phyloP scores from a whole-genome alignment of 129 eudicot species.

The Centaurea solstitialis region DNA sequence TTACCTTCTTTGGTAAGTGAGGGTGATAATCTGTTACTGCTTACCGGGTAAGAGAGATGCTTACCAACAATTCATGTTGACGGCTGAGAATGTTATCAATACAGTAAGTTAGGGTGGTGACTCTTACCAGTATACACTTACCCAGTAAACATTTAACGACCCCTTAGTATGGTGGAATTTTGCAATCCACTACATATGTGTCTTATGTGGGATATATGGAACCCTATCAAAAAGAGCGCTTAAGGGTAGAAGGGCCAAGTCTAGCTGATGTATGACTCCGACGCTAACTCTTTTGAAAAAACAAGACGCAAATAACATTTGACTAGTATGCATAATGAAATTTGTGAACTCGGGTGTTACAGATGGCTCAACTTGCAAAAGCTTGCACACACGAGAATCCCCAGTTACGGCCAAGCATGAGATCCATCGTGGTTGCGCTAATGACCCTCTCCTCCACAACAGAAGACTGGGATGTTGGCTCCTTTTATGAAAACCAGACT shows the following conservation, averaged over 20 bases:
- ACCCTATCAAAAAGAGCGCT: background rate
- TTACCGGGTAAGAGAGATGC: too few relatives aligned
- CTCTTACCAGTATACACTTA: background rate
- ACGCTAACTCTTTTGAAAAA: background rate
- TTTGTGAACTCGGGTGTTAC: conserved; percentile 9
- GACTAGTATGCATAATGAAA: background rate
- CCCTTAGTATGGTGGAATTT: background rate
- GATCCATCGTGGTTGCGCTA: conserved; percentile 88
- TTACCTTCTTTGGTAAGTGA: too few relatives aligned
- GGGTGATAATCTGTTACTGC: too few relatives aligned
- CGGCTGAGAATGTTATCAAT: too few relatives aligned
- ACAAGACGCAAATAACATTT: background rate
- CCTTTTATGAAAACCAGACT: conserved; percentile 72
- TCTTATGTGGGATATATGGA: background rate
- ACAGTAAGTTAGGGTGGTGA: background rate
- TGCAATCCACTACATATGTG: too few relatives aligned
- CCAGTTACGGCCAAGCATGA: conserved; percentile 84
- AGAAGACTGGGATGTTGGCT: conserved; percentile 77
- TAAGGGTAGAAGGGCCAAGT: background rate
- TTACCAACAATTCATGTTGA: too few relatives aligned
- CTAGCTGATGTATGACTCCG: background rate
- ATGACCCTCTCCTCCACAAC: conserved; percentile 84
- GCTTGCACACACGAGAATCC: conserved; percentile 91
- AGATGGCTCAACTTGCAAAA: conserved; percentile 90
- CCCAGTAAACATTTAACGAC: background rate